Evolutionary conservation across 768 basidiomycete species (phyloP).

Genomic region (Mycena albidolilacea): DNA sequence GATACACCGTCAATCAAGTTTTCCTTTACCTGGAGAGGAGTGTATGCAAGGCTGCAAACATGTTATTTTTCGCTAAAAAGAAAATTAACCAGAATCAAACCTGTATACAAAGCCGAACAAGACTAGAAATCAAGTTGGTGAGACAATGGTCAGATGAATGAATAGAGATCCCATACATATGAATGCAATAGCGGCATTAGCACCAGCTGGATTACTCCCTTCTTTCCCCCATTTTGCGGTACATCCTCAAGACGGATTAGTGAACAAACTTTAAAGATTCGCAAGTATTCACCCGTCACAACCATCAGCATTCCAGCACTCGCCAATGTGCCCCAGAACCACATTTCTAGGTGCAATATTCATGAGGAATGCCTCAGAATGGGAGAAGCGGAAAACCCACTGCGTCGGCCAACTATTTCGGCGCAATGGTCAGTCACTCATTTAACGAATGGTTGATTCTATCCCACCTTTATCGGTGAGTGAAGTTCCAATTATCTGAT

Average conservation of each 20-base stretch:
- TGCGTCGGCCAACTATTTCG: slow-evolving; percentile 42
- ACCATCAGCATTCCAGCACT: slow-evolving; percentile 39
- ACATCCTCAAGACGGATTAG: slow-evolving; percentile 36
- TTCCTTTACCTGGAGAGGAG: slow-evolving; percentile 47
- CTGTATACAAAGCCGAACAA: slow-evolving; percentile 58
- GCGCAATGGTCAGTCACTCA: background rate
- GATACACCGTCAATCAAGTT: background rate
- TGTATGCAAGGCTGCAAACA: slow-evolving; percentile 54
- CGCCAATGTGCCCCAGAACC: slow-evolving; percentile 47
- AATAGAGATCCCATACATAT: slow-evolving; percentile 37
- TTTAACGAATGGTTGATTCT: background rate
- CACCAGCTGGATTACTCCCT: slow-evolving; percentile 39
- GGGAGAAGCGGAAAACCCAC: slow-evolving; percentile 15
- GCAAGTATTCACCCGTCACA: slow-evolving; percentile 39
- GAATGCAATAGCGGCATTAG: slow-evolving; percentile 46
- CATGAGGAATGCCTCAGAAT: background rate
- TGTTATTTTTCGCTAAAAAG: background rate
- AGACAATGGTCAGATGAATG: background rate
- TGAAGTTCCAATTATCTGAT: slow-evolving; percentile 25
- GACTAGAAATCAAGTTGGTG: slow-evolving; percentile 45
- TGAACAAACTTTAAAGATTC: background rate
- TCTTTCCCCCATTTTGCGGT: slow-evolving; percentile 42
- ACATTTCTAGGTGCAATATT: slow-evolving; percentile 38
- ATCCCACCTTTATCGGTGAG: slow-evolving; percentile 32
- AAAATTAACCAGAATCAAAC: slow-evolving; percentile 14